Evolutionary conservation across 2,329 filamentous ascomycete genomes (phyloP), one percentile per base, ranked within the genome.

Genomic region (Neopestalotiopsis rosae): DNA sequence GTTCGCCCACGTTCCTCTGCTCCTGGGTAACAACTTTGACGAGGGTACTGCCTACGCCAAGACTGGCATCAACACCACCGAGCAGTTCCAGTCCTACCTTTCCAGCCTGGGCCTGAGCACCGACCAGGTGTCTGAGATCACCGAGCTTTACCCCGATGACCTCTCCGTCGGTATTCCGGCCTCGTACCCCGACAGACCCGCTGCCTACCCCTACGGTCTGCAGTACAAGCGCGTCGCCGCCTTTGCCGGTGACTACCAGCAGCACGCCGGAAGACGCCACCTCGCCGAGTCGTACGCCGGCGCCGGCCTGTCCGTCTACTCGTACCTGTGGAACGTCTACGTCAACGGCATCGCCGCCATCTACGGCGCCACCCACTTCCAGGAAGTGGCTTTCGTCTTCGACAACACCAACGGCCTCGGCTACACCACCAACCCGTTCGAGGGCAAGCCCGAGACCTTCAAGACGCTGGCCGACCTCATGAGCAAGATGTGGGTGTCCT

Each of bases 381-480:
- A 84, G 68, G 86, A 88, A 74, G 84, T 88, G 0, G 80, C 82
- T 0, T 88, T 87, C 70, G 86, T 89, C 6, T 86, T 89, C 65
- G 75, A 87, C 71, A 89, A 90, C 70, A 75, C 82, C 6, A 70
- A 80, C 4, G 87, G 86, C 1, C 69, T 78, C 2, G 86, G 86
- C 1, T 87, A 85, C 68, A 74, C 79, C 66, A 75, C 70, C 1
- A 70, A 64, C 1, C 83, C 83, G 0, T 82, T 85, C 56, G 79
- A 71, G 32, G 78, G 78, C 63, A 79, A 81, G 73, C 81, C 85
- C 1, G 74, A 81, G 65, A 81, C 79, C 1, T 85, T 81, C 69
- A 69, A 78, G 12, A 72, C 77, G 5, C 76, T 89, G 28, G 82
- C 85, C 17, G 76, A 81, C 58, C 74, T 84, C 71, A 88, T 88